These are phyloP conservation scores for Mucor velutinosus DNA, from an alignment of 371 early-diverging fungal species.

Conservation along the genomic window DNA sequence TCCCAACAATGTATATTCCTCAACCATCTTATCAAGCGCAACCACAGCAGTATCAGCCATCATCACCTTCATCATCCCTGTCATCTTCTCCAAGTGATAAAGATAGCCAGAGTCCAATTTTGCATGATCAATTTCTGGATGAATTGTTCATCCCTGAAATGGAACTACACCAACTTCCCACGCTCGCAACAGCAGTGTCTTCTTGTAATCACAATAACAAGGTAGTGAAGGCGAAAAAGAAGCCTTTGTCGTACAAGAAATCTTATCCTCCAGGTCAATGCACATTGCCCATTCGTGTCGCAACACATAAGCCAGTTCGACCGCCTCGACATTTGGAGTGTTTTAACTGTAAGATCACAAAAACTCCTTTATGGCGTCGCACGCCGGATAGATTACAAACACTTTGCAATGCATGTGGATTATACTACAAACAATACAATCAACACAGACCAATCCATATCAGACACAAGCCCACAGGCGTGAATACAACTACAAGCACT, in stretches of 20 bases:
- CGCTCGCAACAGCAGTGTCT: background rate
- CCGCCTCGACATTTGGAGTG: conserved; percentile 59
- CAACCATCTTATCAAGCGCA: background rate
- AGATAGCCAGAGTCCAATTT: background rate
- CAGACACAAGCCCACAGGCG: conserved; percentile 46
- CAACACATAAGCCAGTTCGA: background rate
- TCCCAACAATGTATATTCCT: conserved; percentile 7
- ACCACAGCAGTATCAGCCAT: background rate
- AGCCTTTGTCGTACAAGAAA: background rate
- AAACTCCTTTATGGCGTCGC: conserved; percentile 82
- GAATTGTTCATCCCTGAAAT: conserved; percentile 3
- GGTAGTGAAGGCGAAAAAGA: background rate
- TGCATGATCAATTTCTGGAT: conserved; percentile 1
- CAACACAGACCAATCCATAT: conserved; percentile 66
- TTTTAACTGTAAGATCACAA: conserved; percentile 76
- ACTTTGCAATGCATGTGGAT: conserved; percentile 84
- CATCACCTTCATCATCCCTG: background rate
- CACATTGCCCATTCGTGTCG: conserved; percentile 12
- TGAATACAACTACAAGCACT: background rate
- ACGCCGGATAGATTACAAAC: conserved; percentile 74
- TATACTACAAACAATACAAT: conserved; percentile 77
- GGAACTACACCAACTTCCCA: conserved; percentile 4
- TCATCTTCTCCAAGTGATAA: background rate
- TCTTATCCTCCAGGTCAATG: conserved; percentile 6
- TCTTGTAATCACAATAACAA: background rate